Evolutionary conservation across 1,139 yeast genomes (phyloP).

Genomic region (Geotrichum macrosporum): DNA sequence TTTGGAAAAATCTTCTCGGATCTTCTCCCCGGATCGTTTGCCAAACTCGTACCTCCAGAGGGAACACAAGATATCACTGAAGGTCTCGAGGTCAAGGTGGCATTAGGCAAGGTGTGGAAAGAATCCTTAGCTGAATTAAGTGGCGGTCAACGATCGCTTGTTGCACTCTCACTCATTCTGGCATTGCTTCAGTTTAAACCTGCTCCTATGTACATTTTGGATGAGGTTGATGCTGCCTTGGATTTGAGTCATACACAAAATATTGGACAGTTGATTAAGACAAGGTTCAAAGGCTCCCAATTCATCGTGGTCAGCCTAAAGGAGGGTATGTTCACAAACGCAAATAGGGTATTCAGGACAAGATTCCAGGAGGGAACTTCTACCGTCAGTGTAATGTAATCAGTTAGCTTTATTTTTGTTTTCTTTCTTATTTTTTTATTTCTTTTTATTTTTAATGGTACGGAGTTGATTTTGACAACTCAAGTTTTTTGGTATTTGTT

Average conservation of each 20-base stretch:
- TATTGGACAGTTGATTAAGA: slow-evolving; percentile 92
- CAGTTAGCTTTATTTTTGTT: too few species aligned
- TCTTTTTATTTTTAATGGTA: too few species aligned
- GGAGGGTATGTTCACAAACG: slow-evolving; percentile 98
- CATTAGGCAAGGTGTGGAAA: slow-evolving; percentile 91
- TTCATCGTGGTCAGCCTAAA: slow-evolving; percentile 94
- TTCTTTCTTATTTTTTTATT: too few species aligned
- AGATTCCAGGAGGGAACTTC: slow-evolving; percentile 96
- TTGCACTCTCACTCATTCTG: slow-evolving; percentile 84
- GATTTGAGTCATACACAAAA: slow-evolving; percentile 97
- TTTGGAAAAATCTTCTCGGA: slow-evolving; percentile 93
- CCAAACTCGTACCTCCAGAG: slow-evolving; percentile 80
- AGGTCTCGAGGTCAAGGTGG: slow-evolving; percentile 88
- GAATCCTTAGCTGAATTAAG: slow-evolving; percentile 91
- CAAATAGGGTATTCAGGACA: slow-evolving; percentile 88
- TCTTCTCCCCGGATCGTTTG: slow-evolving; percentile 82
- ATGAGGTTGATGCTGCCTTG: slow-evolving; percentile 97
- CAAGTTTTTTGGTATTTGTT: too few species aligned
- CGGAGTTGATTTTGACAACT: too few species aligned
- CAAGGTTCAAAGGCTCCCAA: slow-evolving; percentile 91
- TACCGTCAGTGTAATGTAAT: slow-evolving; percentile 50
- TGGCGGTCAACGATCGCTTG: slow-evolving; percentile 94
- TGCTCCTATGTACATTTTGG: slow-evolving; percentile 96
- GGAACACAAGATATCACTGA: slow-evolving; percentile 69
- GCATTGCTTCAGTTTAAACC: slow-evolving; percentile 92